These are phyloP conservation scores for Macrophomina tecta DNA, from an alignment of 2,329 filamentous ascomycete species.

Conservation along the genomic window DNA sequence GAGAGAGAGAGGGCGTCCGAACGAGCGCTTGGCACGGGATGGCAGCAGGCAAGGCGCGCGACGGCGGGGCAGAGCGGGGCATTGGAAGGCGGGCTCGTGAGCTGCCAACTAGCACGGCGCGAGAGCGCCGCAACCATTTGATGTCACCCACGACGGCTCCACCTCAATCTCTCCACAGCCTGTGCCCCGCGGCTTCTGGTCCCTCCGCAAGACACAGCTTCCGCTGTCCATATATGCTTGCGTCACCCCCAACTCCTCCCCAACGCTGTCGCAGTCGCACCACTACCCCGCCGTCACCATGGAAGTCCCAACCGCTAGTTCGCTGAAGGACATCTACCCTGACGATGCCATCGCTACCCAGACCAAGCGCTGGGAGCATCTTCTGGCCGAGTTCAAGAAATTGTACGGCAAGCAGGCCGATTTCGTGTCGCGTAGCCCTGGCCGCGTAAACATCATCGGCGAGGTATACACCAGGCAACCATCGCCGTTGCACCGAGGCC, in stretches of 20 bases:
- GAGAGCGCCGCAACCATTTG: slow-evolving; percentile 22
- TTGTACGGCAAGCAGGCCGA: slow-evolving; percentile 73
- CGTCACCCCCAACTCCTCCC: background rate
- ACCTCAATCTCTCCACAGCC: slow-evolving; percentile 25
- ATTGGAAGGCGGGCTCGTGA: slow-evolving; percentile 20
- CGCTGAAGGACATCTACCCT: slow-evolving; percentile 84
- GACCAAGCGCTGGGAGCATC: slow-evolving; percentile 73
- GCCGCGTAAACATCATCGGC: slow-evolving; percentile 96
- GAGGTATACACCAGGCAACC: slow-evolving; percentile 58
- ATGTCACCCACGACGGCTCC: slow-evolving; percentile 25
- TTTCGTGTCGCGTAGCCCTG: slow-evolving; percentile 88
- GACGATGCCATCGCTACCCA: slow-evolving; percentile 71
- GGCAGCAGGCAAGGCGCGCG: slow-evolving; percentile 2
- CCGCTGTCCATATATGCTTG: slow-evolving; percentile 9
- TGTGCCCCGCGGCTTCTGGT: slow-evolving; percentile 16
- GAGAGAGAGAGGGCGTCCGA: background rate
- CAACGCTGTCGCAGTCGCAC: slow-evolving; percentile 1
- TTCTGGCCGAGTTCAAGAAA: slow-evolving; percentile 73
- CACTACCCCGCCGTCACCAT: slow-evolving; percentile 21
- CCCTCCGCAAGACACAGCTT: slow-evolving; percentile 9
- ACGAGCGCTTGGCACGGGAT: slow-evolving; percentile 13
- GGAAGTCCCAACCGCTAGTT: slow-evolving; percentile 73
- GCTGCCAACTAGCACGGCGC: background rate
- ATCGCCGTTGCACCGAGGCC: background rate
- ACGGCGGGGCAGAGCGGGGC: slow-evolving; percentile 27